Evolutionary conservation across 2,329 filamentous ascomycete genomes (phyloP).

Genomic region (Hymenoscyphus repandus): DNA sequence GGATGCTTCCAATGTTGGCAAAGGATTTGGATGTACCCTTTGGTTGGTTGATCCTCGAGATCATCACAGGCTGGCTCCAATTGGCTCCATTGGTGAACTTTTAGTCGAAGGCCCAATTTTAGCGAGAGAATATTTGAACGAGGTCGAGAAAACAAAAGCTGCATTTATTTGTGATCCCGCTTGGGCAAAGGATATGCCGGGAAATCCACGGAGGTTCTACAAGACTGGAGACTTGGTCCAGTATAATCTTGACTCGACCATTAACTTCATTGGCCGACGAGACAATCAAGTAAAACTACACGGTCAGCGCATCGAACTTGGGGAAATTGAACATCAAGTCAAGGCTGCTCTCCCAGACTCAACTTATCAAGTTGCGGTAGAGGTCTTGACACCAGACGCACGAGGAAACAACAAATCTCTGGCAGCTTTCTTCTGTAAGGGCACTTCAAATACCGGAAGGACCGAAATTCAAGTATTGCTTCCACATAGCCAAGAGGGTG

Average conservation of each 20-base stretch:
- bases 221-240: slow-evolving; percentile 54
- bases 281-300: slow-evolving; percentile 76
- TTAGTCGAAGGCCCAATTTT: slow-evolving; percentile 45
- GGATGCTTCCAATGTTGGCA: slow-evolving; percentile 23
- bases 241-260: slow-evolving; percentile 44
- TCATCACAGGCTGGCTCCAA: slow-evolving; percentile 12
- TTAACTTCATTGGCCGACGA: slow-evolving; percentile 55
- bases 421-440: neutral
- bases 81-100: slow-evolving; percentile 22
- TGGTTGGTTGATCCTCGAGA: slow-evolving; percentile 34
- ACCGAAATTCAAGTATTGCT: neutral
- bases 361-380: too few relatives aligned
- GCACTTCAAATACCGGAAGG: neutral
- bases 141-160: slow-evolving; percentile 45
- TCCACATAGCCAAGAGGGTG: neutral
- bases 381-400: neutral
- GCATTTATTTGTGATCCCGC: neutral
- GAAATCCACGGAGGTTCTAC: slow-evolving; percentile 32
- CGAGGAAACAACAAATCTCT: neutral
- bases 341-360: too few relatives aligned
- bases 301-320: slow-evolving; percentile 74
- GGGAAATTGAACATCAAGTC: slow-evolving; percentile 60
- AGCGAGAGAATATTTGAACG: slow-evolving; percentile 54
- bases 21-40: neutral
- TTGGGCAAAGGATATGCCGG: neutral